Conservation (phyloP, 306 rosid genomes). For the Acacia confusa region DNA sequence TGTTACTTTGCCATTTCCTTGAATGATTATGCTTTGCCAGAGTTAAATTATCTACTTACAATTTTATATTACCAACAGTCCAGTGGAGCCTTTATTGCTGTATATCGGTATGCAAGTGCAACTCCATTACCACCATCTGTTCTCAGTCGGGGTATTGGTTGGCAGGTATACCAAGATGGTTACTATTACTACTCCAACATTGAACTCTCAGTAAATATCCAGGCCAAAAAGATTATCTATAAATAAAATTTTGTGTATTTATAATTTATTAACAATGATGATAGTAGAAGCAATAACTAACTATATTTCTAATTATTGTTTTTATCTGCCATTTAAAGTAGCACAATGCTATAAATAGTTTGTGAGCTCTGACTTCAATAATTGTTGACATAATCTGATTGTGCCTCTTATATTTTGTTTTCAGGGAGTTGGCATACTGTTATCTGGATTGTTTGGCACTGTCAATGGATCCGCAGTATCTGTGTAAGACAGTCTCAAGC, state of each 20-base stretch:
- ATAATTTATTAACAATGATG: slow-evolving; percentile 11
- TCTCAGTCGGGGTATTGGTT: slow-evolving; percentile 93
- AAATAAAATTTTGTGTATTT: not conserved
- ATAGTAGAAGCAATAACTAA: not conserved
- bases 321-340: not conserved
- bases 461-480: slow-evolving; percentile 91
- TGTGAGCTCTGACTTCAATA: not conserved
- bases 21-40: not conserved
- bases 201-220: not conserved
- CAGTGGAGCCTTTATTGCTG: slow-evolving; percentile 83
- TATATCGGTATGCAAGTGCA: slow-evolving; percentile 91
- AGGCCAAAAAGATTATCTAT: not conserved
- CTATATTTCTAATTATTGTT: slow-evolving; percentile 9
- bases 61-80: slow-evolving; percentile 56
- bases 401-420: slow-evolving; percentile 32
- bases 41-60: slow-evolving; percentile 19
- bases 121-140: slow-evolving; percentile 87
- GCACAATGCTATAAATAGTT: not conserved
- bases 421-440: slow-evolving; percentile 90
- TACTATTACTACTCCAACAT: not conserved
- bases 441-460: slow-evolving; percentile 94
- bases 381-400: not conserved
- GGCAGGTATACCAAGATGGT: slow-evolving; percentile 70
- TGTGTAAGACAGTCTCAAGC: slow-evolving; percentile 59
- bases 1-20: not conserved